These are phyloP conservation scores for Phytophthora crassamura DNA, from an alignment of 352 stramenopile genomes.

Conservation along the genomic window DNA sequence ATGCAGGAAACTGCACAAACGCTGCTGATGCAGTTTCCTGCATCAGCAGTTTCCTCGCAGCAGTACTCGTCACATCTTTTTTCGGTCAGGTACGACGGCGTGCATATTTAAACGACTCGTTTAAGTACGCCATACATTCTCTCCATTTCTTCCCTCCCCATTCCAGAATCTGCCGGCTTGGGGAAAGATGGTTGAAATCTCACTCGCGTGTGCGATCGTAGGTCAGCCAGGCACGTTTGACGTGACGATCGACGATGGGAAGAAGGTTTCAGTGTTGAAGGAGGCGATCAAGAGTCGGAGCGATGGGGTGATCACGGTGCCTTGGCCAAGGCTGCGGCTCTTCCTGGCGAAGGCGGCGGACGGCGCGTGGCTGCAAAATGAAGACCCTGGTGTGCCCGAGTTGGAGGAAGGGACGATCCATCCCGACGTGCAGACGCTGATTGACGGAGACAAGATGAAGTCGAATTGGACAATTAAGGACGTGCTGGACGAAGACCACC, in stretches of 20 bases:
- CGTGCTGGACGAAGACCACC: neutral
- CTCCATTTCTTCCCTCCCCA: too few relatives aligned
- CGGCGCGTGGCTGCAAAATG: too few relatives aligned
- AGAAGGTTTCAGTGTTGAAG: neutral
- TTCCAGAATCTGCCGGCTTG: too few relatives aligned
- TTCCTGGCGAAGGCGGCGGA: neutral
- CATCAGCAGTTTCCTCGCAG: too few relatives aligned
- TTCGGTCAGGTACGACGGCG: too few relatives aligned
- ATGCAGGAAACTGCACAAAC: too few relatives aligned
- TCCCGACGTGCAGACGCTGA: neutral
- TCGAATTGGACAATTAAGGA: neutral
- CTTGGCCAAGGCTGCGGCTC: neutral
- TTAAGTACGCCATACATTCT: too few relatives aligned
- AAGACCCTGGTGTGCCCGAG: neutral
- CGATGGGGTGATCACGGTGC: neutral
- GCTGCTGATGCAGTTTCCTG: too few relatives aligned
- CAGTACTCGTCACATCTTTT: too few relatives aligned
- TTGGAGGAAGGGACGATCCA: neutral
- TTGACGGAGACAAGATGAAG: neutral
- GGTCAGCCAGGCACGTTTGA: neutral
- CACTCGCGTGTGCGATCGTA: neutral
- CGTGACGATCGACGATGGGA: neutral
- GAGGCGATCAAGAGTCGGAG: neutral
- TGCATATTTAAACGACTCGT: too few relatives aligned
- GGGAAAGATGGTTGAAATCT: too few relatives aligned